A percentile compares a stretch with the other conserved stretches of the same genome.
phyloP scores from a whole-genome alignment of 192 early-diverging fungal species.

The Linnemannia zychae region DNA sequence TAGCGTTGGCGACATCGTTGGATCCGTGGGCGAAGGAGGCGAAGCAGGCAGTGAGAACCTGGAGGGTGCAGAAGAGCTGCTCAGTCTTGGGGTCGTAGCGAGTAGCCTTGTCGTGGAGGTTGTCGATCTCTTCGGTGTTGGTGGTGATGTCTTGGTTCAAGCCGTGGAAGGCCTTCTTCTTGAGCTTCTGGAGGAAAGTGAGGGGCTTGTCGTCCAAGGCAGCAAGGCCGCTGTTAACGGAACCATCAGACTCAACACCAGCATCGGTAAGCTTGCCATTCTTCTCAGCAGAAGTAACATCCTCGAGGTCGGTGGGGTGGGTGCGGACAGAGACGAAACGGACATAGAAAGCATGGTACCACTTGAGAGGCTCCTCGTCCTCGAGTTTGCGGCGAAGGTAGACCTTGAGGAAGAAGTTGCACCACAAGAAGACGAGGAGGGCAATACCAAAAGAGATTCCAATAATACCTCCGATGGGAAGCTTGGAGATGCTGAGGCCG shows the following conservation, averaged over 20 bases:
- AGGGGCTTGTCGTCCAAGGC: conserved; percentile 13
- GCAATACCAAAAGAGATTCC: conserved; percentile 77
- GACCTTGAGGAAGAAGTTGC: conserved; percentile 73
- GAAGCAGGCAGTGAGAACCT: conserved; percentile 84
- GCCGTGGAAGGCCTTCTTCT: conserved; percentile 17
- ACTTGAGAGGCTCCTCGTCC: conserved; percentile 72
- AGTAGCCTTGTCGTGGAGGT: conserved; percentile 73
- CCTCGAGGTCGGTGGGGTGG: conserved; percentile 25
- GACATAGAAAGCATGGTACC: conserved; percentile 80
- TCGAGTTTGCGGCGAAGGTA: conserved; percentile 74
- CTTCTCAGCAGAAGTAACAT: conserved; percentile 9
- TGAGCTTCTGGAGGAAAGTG: conserved; percentile 15
- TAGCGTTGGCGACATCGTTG: conserved; percentile 92
- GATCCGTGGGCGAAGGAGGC: conserved; percentile 91
- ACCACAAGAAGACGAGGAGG: conserved; percentile 64
- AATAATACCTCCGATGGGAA: conserved; percentile 65
- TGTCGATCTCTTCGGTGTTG: conserved; percentile 53
- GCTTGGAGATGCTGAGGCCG: conserved; percentile 55
- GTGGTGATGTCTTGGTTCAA: conserved; percentile 49
- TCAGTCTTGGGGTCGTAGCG: conserved; percentile 83
- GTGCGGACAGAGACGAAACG: conserved; percentile 58
- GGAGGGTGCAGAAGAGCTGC: conserved; percentile 87
- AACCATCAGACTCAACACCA: conserved; percentile 4
- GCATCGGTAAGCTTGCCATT: neutral
- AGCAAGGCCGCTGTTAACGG: conserved; percentile 17